Conservation (phyloP, 2,329 filamentous ascomycete species). For the Scedosporium minutisporum region DNA sequence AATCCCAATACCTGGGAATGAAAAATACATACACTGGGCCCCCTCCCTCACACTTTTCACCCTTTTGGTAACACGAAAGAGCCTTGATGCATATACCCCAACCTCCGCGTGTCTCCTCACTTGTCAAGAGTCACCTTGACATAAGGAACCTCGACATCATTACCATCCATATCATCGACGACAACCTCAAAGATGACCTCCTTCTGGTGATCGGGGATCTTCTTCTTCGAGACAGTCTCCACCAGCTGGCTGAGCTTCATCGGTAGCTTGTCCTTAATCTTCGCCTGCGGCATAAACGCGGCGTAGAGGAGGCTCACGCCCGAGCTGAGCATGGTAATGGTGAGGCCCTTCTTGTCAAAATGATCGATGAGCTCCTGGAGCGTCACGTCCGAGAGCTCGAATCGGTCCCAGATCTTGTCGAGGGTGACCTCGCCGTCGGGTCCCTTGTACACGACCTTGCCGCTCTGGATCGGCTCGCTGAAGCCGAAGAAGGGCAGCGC, state of each 20-base stretch:
- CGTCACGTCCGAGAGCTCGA: constrained; percentile 80
- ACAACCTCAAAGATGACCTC: constrained; percentile 96
- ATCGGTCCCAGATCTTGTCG: constrained; percentile 97
- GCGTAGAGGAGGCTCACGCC: constrained; percentile 92
- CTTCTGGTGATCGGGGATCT: constrained; percentile 82
- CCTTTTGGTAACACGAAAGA: neutral
- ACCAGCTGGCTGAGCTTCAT: constrained; percentile 85
- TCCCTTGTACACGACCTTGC: constrained; percentile 82
- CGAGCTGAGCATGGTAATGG: constrained; percentile 90
- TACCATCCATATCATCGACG: constrained; percentile 75
- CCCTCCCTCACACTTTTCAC: neutral
- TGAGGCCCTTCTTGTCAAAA: constrained; percentile 73
- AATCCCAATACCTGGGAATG: neutral
- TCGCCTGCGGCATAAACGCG: constrained; percentile 72
- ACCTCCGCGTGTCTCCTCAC: constrained; percentile 16
- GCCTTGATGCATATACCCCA: neutral
- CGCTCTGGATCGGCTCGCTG: constrained; percentile 89
- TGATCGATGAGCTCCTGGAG: constrained; percentile 72
- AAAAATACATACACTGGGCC: neutral
- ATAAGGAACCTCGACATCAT: constrained; percentile 96
- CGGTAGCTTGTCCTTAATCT: constrained; percentile 70
- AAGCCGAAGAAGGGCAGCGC: constrained; percentile 97
- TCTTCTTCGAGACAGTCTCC: constrained; percentile 83
- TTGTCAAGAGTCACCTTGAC: constrained; percentile 69
- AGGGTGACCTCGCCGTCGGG: constrained; percentile 70